Evolutionary conservation across 768 basidiomycete species (phyloP), one percentile per base, ranked within the genome.

Genomic region (Mycena rebaudengoi): DNA sequence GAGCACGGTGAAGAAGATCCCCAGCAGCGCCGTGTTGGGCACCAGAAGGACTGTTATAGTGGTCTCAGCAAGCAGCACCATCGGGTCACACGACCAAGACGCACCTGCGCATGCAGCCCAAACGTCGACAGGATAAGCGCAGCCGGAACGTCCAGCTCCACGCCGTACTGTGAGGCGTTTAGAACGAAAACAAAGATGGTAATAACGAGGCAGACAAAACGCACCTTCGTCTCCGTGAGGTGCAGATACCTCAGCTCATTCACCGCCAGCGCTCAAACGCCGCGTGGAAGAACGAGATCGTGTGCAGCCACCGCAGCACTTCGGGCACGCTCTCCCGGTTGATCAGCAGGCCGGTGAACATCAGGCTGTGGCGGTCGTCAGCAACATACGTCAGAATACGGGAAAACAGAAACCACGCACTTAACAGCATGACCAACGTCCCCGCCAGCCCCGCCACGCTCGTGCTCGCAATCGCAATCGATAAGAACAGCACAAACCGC

Each of bases 391-490:
- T 18, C 43, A 13, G 26, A 26, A 53, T 62, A 55, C 26, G 28
- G 33, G 35, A 21, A 30, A 16, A 4, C n/a, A n/a, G n/a, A 60
- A n/a, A 83, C 95, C 73, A n/a, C n/a, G n/a, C 69, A 98, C 96
- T 99, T 99, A 96, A 98, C 53, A 99, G 83, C 97, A 99, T 98
- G 69, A 98, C 86, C 62, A 99, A 77, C 4, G 95, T 98, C 29
- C 97, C 98, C n/a, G 95, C 87, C 60, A 99, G 80, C 72, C 93
- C 97, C 2, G 96, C 97, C 28, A 99, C 89, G 55, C 94, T 90
- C 32, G 88, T 89, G 74, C 89, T 94, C 53, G 90, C 87, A 68
- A 98, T 92, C 1, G 93, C 88, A 60, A 99, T 94, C 23, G 95
- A 96, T 33, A 99, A 81, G 77, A 95, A 85, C 5, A 99, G 80